A percentile compares a stretch with the other conserved stretches of the same genome.
These are phyloP conservation scores for Euphorbia schlechtendalii DNA, from an alignment of 441 rosid species.

Conservation along the genomic window DNA sequence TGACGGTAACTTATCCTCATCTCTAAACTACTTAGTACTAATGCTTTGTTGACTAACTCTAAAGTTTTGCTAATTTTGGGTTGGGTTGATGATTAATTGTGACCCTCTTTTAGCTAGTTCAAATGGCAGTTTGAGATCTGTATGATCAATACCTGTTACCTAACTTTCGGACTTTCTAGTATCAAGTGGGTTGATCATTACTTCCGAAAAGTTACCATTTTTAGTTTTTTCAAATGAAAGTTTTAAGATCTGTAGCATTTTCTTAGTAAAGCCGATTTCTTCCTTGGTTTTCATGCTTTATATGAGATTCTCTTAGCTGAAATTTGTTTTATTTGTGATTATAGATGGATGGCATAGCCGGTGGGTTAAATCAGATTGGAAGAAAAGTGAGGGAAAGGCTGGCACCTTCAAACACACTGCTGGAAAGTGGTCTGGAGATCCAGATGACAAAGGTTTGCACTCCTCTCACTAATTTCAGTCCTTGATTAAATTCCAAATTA, in stretches of 20 bases:
- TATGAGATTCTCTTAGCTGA: conserved; percentile 1
- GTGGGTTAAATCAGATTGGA: conserved; percentile 96
- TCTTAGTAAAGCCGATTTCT: neutral
- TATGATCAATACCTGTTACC: neutral
- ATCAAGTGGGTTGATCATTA: neutral
- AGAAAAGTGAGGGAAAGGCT: conserved; percentile 80
- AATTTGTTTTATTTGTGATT: conserved; percentile 1
- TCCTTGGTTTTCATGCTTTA: neutral
- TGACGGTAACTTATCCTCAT: conserved; percentile 9
- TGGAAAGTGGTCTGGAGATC: conserved; percentile 91
- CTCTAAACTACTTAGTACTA: neutral
- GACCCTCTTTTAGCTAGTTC: neutral
- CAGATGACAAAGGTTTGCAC: conserved; percentile 77
- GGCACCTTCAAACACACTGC: conserved; percentile 84
- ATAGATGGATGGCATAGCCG: conserved; percentile 87
- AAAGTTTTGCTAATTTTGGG: neutral
- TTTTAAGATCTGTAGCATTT: neutral
- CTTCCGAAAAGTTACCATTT: neutral
- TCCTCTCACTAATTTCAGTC: neutral
- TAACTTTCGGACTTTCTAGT: neutral
- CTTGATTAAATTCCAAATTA: neutral
- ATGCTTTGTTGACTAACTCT: neutral
- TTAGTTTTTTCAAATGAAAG: neutral
- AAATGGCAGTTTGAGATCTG: neutral
- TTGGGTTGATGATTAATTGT: neutral